Conservation (phyloP, 2,329 filamentous ascomycete genomes). For the Coniochaeta pulveracea region DNA sequence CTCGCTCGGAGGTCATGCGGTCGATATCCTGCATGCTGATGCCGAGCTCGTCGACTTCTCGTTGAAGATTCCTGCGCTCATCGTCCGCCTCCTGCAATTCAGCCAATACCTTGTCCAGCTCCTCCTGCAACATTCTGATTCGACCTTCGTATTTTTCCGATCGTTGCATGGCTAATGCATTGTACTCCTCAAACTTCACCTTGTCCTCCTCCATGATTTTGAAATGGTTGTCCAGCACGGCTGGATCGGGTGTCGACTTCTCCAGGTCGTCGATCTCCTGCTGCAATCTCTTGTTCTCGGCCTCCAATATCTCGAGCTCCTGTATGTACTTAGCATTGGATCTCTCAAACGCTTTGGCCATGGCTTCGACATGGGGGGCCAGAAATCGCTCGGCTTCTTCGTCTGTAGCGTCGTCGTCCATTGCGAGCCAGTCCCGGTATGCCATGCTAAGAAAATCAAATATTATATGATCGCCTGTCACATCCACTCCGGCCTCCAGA, state of each 20-base stretch:
- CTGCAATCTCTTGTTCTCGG: slow-evolving; percentile 67
- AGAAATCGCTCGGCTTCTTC: slow-evolving; percentile 73
- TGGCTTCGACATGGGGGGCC: slow-evolving; percentile 72
- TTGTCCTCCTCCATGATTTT: slow-evolving; percentile 92
- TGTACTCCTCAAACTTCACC: slow-evolving; percentile 92
- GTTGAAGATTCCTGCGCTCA: slow-evolving; percentile 69
- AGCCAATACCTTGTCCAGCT: slow-evolving; percentile 65
- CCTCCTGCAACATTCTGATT: slow-evolving; percentile 72
- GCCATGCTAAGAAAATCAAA: slow-evolving; percentile 85
- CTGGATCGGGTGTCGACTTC: slow-evolving; percentile 73
- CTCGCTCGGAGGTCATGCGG: slow-evolving; percentile 92
- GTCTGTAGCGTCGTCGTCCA: slow-evolving; percentile 79
- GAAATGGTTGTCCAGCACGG: slow-evolving; percentile 77
- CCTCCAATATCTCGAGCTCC: slow-evolving; percentile 77
- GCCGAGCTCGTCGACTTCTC: slow-evolving; percentile 81
- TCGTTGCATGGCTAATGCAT: slow-evolving; percentile 69
- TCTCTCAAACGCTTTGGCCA: slow-evolving; percentile 79
- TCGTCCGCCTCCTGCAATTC: slow-evolving; percentile 74
- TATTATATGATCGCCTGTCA: slow-evolving; percentile 83
- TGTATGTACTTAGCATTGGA: slow-evolving; percentile 77
- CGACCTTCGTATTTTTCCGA: slow-evolving; percentile 81
- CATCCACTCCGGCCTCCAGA: slow-evolving; percentile 75
- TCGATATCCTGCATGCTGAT: slow-evolving; percentile 98
- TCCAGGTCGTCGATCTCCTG: slow-evolving; percentile 85
- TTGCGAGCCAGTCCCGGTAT: slow-evolving; percentile 87